These are phyloP conservation scores for Dothistroma septosporum DNA, from an alignment of 2,329 filamentous ascomycete genomes.

Conservation along the genomic window DNA sequence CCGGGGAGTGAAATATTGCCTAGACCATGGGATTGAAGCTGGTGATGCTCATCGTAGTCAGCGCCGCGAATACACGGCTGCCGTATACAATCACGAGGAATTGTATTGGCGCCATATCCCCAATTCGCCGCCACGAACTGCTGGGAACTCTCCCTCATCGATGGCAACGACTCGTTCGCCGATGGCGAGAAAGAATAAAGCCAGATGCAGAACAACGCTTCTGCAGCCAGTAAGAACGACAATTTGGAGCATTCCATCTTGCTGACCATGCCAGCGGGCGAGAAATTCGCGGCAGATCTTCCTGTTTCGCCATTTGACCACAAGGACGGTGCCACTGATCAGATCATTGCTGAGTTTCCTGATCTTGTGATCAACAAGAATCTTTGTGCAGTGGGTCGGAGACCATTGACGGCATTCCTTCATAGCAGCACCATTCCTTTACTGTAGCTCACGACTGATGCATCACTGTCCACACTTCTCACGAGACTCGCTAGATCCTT, in stretches of 20 bases:
- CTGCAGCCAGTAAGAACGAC: background rate
- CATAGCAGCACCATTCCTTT: slow-evolving; percentile 1
- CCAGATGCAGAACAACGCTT: background rate
- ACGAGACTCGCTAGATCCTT: background rate
- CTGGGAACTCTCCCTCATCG: background rate
- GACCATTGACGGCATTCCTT: background rate
- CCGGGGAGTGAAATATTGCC: slow-evolving; percentile 23
- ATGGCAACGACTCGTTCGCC: background rate
- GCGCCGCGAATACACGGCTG: background rate
- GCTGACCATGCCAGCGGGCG: background rate
- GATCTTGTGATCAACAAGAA: background rate
- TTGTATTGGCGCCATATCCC: background rate
- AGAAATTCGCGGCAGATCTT: background rate
- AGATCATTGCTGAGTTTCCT: background rate
- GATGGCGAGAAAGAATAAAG: background rate
- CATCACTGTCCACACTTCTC: background rate
- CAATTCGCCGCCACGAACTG: background rate
- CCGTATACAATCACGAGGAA: background rate
- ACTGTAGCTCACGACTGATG: background rate
- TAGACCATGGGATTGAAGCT: slow-evolving; percentile 19
- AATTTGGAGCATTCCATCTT: background rate
- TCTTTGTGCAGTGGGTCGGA: background rate
- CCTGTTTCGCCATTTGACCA: background rate
- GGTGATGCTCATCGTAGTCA: no score
- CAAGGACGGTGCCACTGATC: background rate